A percentile compares a stretch with the other conserved stretches of the same genome.
Evolutionary conservation across 306 rosid genomes (phyloP).

Genomic region (Malus sylvestris): DNA sequence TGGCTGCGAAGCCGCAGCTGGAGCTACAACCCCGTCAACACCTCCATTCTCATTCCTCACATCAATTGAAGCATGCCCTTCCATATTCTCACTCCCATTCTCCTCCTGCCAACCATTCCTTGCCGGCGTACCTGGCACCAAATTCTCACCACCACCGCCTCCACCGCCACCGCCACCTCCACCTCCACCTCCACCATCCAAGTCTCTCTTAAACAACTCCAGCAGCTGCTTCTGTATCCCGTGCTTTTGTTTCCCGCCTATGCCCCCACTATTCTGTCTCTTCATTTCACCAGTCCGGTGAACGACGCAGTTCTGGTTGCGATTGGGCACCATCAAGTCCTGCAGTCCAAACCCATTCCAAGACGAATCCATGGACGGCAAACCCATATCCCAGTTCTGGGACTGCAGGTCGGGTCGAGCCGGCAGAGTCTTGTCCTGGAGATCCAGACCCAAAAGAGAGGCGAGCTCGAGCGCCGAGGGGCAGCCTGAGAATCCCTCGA

Average conservation of each 20-base stretch:
- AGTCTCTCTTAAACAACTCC: constrained; percentile 47
- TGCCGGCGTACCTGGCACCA: constrained; percentile 21
- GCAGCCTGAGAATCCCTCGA: constrained; percentile 55
- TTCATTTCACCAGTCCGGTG: constrained; percentile 5
- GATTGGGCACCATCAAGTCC: constrained; percentile 46
- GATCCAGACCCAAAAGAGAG: constrained; percentile 44
- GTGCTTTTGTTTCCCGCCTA: constrained; percentile 43
- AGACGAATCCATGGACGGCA: constrained; percentile 10
- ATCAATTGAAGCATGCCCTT: constrained; percentile 1
- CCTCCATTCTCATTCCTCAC: constrained; percentile 4
- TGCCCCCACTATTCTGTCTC: constrained; percentile 19
- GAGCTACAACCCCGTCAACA: constrained; percentile 14
- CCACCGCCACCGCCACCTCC: not conserved
- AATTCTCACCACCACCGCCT: constrained; percentile 12
- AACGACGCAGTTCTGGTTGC: constrained; percentile 15
- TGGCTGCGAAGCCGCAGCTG: not conserved
- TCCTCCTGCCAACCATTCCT: constrained; percentile 16
- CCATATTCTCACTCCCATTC: constrained; percentile 6
- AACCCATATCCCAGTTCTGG: constrained; percentile 18
- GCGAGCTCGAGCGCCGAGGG: constrained; percentile 52
- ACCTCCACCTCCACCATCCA: not conserved
- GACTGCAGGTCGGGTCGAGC: constrained; percentile 4
- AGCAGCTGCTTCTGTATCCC: constrained; percentile 51
- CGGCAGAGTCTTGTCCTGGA: constrained; percentile 14
- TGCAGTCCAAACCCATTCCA: constrained; percentile 23